These are phyloP conservation scores for Trichophaea hybrida DNA, from an alignment of 2,329 filamentous ascomycete genomes.

Conservation along the genomic window DNA sequence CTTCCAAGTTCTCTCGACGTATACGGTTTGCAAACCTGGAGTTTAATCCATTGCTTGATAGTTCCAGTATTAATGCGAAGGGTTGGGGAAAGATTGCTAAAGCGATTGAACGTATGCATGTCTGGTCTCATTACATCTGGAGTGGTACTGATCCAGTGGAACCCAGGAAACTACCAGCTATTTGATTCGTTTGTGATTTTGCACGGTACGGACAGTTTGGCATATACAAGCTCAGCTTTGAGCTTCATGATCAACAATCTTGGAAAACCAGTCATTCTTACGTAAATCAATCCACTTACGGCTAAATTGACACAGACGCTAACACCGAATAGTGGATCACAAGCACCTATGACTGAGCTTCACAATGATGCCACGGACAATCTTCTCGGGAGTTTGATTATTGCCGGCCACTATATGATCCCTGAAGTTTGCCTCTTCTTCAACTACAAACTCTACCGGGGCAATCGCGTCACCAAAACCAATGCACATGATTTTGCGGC, in stretches of 20 bases:
- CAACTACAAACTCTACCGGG: conserved; percentile 77
- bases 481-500: conserved; percentile 75
- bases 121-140: not conserved
- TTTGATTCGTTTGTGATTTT: conserved; percentile 87
- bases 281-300: conserved; percentile 29
- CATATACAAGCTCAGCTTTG: conserved; percentile 76
- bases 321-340: conserved; percentile 38
- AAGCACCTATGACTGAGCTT: conserved; percentile 76
- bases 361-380: conserved; percentile 90
- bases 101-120: conserved; percentile 31
- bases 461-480: conserved; percentile 77
- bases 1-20: conserved; percentile 64
- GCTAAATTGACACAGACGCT: not conserved
- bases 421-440: conserved; percentile 91
- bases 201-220: conserved; percentile 79
- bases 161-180: conserved; percentile 62
- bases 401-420: conserved; percentile 83
- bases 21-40: conserved; percentile 75
- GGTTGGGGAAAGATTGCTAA: conserved; percentile 76
- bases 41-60: conserved; percentile 73
- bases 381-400: conserved; percentile 70
- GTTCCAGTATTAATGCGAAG: conserved; percentile 71
- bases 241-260: conserved; percentile 88
- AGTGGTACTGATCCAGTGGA: not conserved
- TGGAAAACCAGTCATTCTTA: conserved; percentile 81